Evolutionary conservation across 495 filamentous ascomycete species (phyloP).

Genomic region (Penicillium longicatenatum): DNA sequence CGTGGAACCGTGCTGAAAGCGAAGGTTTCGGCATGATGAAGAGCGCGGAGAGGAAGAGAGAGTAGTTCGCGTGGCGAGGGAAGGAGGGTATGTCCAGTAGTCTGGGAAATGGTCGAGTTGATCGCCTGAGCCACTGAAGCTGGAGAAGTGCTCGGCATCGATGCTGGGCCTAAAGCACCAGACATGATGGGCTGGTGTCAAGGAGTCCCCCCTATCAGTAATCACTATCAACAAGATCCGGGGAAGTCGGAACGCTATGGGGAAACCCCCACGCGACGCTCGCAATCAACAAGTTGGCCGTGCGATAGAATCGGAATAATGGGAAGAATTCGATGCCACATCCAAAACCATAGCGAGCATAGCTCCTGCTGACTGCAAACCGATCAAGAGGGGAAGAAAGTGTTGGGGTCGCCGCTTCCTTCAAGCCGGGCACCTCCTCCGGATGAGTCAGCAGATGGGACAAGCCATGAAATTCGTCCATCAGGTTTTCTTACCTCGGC

Average conservation of each 20-base stretch:
- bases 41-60: conserved; percentile 37
- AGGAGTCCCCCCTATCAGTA: conserved; percentile 12
- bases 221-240: conserved; percentile 25
- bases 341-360: conserved; percentile 1
- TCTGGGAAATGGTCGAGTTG: conserved; percentile 19
- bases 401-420: neutral
- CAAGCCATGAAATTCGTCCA: neutral
- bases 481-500: neutral
- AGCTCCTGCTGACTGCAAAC: neutral
- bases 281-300: neutral
- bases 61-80: conserved; percentile 40
- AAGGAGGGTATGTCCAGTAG: conserved; percentile 26
- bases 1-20: conserved; percentile 41
- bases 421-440: neutral
- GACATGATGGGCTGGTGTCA: conserved; percentile 25
- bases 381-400: conserved; percentile 7
- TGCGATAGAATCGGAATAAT: neutral
- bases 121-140: conserved; percentile 15
- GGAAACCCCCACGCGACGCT: conserved; percentile 15
- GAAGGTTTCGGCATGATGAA: conserved; percentile 41
- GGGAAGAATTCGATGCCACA: neutral
- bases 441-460: conserved; percentile 6
- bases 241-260: conserved; percentile 23
- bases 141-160: conserved; percentile 24
- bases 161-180: conserved; percentile 16